Evolutionary conservation across 768 basidiomycete species (phyloP).

Genomic region (Saitozyma podzolica): DNA sequence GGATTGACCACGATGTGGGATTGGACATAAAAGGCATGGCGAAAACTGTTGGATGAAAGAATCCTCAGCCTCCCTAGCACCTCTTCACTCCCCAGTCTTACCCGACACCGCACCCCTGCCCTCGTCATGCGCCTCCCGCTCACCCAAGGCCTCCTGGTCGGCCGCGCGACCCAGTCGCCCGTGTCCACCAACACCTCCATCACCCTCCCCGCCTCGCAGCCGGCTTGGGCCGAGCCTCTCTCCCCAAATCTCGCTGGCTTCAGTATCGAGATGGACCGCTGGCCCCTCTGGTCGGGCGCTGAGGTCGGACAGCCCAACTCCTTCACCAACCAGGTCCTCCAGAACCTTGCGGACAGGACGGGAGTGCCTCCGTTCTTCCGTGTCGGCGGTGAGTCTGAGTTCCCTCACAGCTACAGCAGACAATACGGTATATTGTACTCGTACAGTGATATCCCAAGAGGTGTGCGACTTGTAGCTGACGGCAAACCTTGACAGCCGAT

Average conservation of each 20-base stretch:
- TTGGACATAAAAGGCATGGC: too few species aligned
- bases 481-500: slow-evolving; percentile 7
- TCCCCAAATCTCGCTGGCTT: slow-evolving; percentile 15
- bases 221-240: slow-evolving; percentile 16
- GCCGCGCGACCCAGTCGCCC: too few species aligned
- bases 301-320: slow-evolving; percentile 22
- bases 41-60: too few species aligned
- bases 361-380: slow-evolving; percentile 18
- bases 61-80: too few species aligned
- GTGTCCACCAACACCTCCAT: not conserved
- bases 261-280: slow-evolving; percentile 32
- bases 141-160: too few species aligned
- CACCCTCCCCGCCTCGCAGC: slow-evolving; percentile 6
- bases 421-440: not conserved
- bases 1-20: too few species aligned
- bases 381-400: slow-evolving; percentile 18
- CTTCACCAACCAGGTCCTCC: slow-evolving; percentile 21
- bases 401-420: not conserved
- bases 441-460: not conserved
- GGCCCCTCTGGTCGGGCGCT: slow-evolving; percentile 21
- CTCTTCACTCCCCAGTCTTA: too few species aligned
- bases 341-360: slow-evolving; percentile 18
- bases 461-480: too few species aligned
- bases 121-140: too few species aligned
- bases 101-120: too few species aligned